phyloP scores from a whole-genome alignment of 352 stramenopile genomes.

The Pythium folliculosum region DNA sequence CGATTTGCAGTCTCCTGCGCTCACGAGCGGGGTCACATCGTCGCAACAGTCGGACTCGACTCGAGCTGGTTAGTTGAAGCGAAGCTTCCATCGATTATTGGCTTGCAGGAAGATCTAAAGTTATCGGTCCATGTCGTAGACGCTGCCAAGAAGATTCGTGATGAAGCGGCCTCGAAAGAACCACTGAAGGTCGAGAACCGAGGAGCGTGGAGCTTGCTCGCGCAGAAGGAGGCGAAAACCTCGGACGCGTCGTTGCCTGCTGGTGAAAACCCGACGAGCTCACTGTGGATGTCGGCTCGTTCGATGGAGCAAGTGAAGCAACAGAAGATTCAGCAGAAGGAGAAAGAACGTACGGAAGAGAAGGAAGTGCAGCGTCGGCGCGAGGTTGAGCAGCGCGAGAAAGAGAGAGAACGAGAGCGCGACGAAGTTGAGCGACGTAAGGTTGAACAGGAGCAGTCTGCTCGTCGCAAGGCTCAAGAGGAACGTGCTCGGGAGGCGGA shows the following conservation, averaged over 20 bases:
- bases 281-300: slow-evolving; percentile 78
- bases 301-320: slow-evolving; percentile 89
- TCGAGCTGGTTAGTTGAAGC: slow-evolving; percentile 28
- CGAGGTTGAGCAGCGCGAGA: slow-evolving; percentile 61
- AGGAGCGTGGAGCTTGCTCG: slow-evolving; percentile 83
- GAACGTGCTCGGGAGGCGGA: slow-evolving; percentile 65
- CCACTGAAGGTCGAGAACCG: slow-evolving; percentile 82
- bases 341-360: slow-evolving; percentile 71
- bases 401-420: slow-evolving; percentile 61
- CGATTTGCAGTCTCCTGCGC: slow-evolving; percentile 31
- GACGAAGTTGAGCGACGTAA: slow-evolving; percentile 74
- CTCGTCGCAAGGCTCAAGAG: slow-evolving; percentile 52
- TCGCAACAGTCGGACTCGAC: slow-evolving; percentile 31
- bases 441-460: slow-evolving; percentile 48
- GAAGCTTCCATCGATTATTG: background rate
- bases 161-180: slow-evolving; percentile 60
- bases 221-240: slow-evolving; percentile 70
- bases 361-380: slow-evolving; percentile 65
- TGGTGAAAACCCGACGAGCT: slow-evolving; percentile 73
- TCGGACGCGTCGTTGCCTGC: slow-evolving; percentile 54
- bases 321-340: slow-evolving; percentile 85
- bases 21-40: slow-evolving; percentile 24
- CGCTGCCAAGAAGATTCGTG: slow-evolving; percentile 77
- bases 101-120: slow-evolving; percentile 12
- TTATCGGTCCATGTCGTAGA: slow-evolving; percentile 37